Evolutionary conservation across 495 filamentous ascomycete species (phyloP).

Genomic region (Letharia columbiana): DNA sequence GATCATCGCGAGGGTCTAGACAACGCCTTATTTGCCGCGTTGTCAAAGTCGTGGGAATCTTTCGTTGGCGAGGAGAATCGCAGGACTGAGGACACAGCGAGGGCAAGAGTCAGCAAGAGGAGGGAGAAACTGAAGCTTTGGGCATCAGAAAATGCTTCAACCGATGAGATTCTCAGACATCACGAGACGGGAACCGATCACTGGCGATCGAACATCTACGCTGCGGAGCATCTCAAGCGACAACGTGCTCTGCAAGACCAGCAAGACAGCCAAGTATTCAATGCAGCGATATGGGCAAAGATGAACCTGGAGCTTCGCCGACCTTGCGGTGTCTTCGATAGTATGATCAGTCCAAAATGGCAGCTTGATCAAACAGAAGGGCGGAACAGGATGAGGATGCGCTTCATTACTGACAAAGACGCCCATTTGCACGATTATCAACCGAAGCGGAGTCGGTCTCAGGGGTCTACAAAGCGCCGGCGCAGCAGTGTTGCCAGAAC

Average conservation of each 20-base stretch:
- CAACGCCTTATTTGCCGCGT: conserved; percentile 62
- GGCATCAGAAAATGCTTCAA: conserved; percentile 55
- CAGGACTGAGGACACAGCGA: conserved; percentile 62
- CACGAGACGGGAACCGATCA: conserved; percentile 78
- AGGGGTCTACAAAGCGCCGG: conserved; percentile 30
- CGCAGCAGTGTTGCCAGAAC: conserved; percentile 13
- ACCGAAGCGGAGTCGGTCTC: conserved; percentile 64
- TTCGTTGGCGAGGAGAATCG: conserved; percentile 75
- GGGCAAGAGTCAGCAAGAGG: conserved; percentile 57
- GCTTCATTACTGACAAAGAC: conserved; percentile 68
- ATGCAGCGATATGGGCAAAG: conserved; percentile 61
- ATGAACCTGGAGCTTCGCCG: conserved; percentile 65
- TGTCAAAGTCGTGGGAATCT: conserved; percentile 74
- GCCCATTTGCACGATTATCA: conserved; percentile 67
- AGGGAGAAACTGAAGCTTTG: conserved; percentile 75
- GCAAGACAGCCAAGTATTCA: conserved; percentile 73
- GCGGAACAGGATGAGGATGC: conserved; percentile 84
- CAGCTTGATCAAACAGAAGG: conserved; percentile 92
- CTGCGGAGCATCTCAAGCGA: conserved; percentile 83
- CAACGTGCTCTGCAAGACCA: conserved; percentile 83
- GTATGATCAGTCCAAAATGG: conserved; percentile 61
- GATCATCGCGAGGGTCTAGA: conserved; percentile 74
- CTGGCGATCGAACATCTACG: conserved; percentile 91
- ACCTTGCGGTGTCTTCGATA: conserved; percentile 69
- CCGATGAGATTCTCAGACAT: conserved; percentile 61